phyloP scores from a whole-genome alignment of 345 rosid genomes.

The Ceriops tagal region DNA sequence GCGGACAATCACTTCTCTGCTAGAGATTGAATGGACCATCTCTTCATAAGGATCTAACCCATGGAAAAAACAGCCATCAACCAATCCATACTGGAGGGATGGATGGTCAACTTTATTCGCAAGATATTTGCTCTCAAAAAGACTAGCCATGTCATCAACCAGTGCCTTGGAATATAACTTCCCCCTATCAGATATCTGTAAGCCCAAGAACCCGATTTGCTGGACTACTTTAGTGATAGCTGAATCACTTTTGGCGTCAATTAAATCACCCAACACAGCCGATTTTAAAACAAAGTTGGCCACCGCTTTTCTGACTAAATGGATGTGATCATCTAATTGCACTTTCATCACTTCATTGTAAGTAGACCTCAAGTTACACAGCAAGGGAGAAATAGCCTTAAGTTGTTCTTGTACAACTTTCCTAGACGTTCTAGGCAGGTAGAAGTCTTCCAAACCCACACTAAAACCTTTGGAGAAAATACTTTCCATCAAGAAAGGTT shows the following conservation, averaged over 20 bases:
- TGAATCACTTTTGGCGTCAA: constrained; percentile 79
- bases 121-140: constrained; percentile 56
- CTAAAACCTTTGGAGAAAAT: constrained; percentile 15
- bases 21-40: constrained; percentile 76
- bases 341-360: constrained; percentile 60
- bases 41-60: constrained; percentile 94
- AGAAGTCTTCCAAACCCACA: constrained; percentile 41
- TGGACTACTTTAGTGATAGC: constrained; percentile 69
- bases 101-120: constrained; percentile 41
- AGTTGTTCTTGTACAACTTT: not conserved
- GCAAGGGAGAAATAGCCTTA: constrained; percentile 20
- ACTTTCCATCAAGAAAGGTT: constrained; percentile 84
- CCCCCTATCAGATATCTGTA: constrained; percentile 79
- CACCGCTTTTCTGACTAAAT: constrained; percentile 42
- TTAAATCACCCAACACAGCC: constrained; percentile 59
- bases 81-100: constrained; percentile 68
- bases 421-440: not conserved
- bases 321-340: constrained; percentile 70
- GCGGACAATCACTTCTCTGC: constrained; percentile 85
- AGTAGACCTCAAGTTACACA: constrained; percentile 49
- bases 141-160: constrained; percentile 69
- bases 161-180: constrained; percentile 72
- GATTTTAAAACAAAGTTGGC: constrained; percentile 52
- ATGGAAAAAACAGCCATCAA: constrained; percentile 66
- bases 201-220: constrained; percentile 82